A percentile compares a stretch with the other conserved stretches of the same genome.
Evolutionary conservation across 2,329 filamentous ascomycete species (phyloP).

Genomic region (Geoglossum cookeanum): DNA sequence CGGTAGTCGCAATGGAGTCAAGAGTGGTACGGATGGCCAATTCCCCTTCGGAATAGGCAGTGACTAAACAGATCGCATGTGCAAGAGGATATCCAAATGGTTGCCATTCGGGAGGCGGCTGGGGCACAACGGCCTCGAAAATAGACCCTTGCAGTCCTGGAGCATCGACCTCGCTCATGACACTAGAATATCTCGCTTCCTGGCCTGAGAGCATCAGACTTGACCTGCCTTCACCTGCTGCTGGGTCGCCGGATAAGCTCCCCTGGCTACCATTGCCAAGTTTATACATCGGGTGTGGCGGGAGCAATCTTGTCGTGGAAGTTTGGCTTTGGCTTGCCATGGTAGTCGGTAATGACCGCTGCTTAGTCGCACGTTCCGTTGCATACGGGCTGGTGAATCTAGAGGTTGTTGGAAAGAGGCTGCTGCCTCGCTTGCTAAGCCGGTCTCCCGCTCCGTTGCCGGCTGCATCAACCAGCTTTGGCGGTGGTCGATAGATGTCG

Average conservation of each 20-base stretch:
- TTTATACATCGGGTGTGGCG: constrained; percentile 31
- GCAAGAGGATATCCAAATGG: constrained; percentile 90
- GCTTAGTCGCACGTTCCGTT: constrained; percentile 40
- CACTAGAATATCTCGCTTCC: constrained; percentile 18
- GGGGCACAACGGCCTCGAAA: constrained; percentile 85
- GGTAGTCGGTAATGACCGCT: constrained; percentile 52
- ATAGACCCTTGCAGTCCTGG: constrained; percentile 85
- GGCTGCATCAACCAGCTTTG: constrained; percentile 57
- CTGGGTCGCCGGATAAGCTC: constrained; percentile 29
- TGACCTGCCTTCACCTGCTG: constrained; percentile 19
- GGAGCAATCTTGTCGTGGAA: constrained; percentile 51
- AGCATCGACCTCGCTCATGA: constrained; percentile 43
- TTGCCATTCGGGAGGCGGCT: constrained; percentile 92
- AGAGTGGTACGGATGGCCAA: constrained; percentile 84
- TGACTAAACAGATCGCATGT: constrained; percentile 85
- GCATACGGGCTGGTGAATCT: constrained; percentile 85
- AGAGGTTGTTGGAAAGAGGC: constrained; percentile 80
- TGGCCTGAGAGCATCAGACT: constrained; percentile 24
- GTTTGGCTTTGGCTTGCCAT: constrained; percentile 90
- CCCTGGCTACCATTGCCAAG: constrained; percentile 37
- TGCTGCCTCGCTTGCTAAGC: constrained; percentile 59
- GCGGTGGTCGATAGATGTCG: constrained; percentile 85
- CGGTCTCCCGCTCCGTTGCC: constrained; percentile 49
- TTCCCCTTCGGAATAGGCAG: constrained; percentile 89
- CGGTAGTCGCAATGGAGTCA: constrained; percentile 90